Evolutionary conservation across 2,329 filamentous ascomycete species (phyloP).

Genomic region (Tricladium varicosporioides): DNA sequence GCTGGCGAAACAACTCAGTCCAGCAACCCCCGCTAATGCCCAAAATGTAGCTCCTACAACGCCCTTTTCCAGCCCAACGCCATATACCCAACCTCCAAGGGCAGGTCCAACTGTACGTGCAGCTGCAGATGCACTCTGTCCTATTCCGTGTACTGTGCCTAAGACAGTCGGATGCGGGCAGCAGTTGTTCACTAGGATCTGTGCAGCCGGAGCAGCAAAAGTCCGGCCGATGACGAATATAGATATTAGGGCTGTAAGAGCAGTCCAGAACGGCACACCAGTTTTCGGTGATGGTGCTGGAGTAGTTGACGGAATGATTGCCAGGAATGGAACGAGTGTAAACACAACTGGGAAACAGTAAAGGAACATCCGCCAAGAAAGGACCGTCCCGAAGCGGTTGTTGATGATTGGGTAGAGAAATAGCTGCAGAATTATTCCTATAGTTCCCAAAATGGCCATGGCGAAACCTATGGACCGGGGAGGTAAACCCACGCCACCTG

Average conservation of each 20-base stretch:
- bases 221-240: slow-evolving; percentile 73
- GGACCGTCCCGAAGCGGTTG: slow-evolving; percentile 63
- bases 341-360: slow-evolving; percentile 71
- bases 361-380: slow-evolving; percentile 66
- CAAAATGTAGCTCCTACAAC: slow-evolving; percentile 46
- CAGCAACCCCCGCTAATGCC: slow-evolving; percentile 50
- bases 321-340: slow-evolving; percentile 66
- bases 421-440: slow-evolving; percentile 74
- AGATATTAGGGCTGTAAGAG: slow-evolving; percentile 41
- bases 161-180: slow-evolving; percentile 57
- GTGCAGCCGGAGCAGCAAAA: slow-evolving; percentile 59
- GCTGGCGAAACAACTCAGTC: slow-evolving; percentile 49
- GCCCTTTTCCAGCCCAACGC: slow-evolving; percentile 53
- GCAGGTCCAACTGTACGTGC: slow-evolving; percentile 60
- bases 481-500: slow-evolving; percentile 74
- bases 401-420: slow-evolving; percentile 69
- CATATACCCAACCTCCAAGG: slow-evolving; percentile 59
- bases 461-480: slow-evolving; percentile 71
- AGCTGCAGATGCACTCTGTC: slow-evolving; percentile 57
- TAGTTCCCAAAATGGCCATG: slow-evolving; percentile 71
- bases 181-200: slow-evolving; percentile 61
- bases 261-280: slow-evolving; percentile 27
- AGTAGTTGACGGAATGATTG: slow-evolving; percentile 54
- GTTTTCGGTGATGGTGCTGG: slow-evolving; percentile 30
- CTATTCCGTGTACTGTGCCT: slow-evolving; percentile 55